A percentile compares a stretch with the other conserved stretches of the same genome.
These are phyloP conservation scores for Dipodascus albidus DNA, from an alignment of 805 yeast species.

Conservation along the genomic window DNA sequence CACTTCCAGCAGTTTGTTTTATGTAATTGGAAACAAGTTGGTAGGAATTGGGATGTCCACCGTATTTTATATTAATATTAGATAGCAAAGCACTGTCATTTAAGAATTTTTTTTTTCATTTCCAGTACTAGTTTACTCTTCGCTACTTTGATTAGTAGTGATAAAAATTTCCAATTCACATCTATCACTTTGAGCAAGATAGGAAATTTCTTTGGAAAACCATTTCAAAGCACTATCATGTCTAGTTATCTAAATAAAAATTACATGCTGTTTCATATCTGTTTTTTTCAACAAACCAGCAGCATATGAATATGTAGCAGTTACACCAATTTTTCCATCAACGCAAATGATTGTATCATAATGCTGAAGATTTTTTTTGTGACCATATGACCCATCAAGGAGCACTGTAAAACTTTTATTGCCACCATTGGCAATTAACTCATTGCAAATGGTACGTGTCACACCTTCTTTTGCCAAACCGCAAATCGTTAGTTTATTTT, in stretches of 20 bases:
- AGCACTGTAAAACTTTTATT: constrained; percentile 9
- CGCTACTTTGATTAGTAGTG: neutral
- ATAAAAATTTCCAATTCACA: constrained; percentile 3
- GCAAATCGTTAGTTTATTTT: constrained; percentile 10
- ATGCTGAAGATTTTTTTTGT: constrained; percentile 35
- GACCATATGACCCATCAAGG: constrained; percentile 69
- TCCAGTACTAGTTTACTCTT: neutral
- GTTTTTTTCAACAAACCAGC: constrained; percentile 8
- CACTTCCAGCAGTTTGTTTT: constrained; percentile 29
- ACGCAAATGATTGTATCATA: constrained; percentile 47
- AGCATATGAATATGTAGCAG: constrained; percentile 42
- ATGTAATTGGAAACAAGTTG: neutral
- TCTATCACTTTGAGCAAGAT: constrained; percentile 14
- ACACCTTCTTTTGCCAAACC: constrained; percentile 11
- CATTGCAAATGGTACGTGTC: constrained; percentile 9
- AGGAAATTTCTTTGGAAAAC: constrained; percentile 21
- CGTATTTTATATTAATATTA: neutral
- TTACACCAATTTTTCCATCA: constrained; percentile 71
- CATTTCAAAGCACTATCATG: constrained; percentile 19
- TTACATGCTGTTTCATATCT: constrained; percentile 11
- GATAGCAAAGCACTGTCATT: neutral
- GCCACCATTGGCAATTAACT: constrained; percentile 4
- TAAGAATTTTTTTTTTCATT: neutral
- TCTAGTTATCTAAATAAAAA: constrained; percentile 24
- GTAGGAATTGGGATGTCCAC: neutral